phyloP scores from a whole-genome alignment of 106 monocot species.

The Platanthera zijinensis region DNA sequence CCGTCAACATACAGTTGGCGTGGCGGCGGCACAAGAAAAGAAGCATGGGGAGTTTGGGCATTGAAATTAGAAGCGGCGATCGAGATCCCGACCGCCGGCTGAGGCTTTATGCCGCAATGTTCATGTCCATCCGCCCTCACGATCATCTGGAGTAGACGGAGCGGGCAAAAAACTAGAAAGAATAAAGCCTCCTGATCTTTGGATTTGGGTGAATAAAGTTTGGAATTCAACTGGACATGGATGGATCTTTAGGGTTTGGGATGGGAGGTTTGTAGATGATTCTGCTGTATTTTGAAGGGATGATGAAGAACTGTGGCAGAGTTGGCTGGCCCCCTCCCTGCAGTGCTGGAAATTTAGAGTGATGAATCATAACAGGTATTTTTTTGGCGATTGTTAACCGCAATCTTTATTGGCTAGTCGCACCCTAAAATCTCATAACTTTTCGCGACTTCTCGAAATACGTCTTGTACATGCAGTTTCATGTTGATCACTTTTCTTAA shows the following conservation, averaged over 20 bases:
- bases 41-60: not conserved
- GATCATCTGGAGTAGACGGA: slow-evolving; percentile 72
- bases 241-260: not conserved
- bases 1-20: slow-evolving; percentile 78
- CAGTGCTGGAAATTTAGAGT: not conserved
- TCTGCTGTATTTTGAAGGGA: not conserved
- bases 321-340: not conserved
- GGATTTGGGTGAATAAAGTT: not conserved
- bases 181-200: not conserved
- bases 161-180: not conserved
- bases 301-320: not conserved
- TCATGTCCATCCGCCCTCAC: slow-evolving; percentile 81
- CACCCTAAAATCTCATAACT: too few relatives aligned
- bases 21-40: slow-evolving; percentile 49
- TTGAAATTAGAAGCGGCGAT: not conserved
- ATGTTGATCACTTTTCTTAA: too few relatives aligned
- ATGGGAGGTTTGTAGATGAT: not conserved
- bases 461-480: too few relatives aligned
- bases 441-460: too few relatives aligned
- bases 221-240: not conserved
- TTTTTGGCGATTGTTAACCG: too few relatives aligned
- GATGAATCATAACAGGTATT: too few relatives aligned
- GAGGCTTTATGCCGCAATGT: slow-evolving; percentile 64
- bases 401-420: too few relatives aligned
- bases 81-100: slow-evolving; percentile 45